Percentiles rank a stretch among this genome's conserved stretches.
Conservation (phyloP, 2,329 filamentous ascomycete genomes). For the Diaporthe vaccinii region DNA sequence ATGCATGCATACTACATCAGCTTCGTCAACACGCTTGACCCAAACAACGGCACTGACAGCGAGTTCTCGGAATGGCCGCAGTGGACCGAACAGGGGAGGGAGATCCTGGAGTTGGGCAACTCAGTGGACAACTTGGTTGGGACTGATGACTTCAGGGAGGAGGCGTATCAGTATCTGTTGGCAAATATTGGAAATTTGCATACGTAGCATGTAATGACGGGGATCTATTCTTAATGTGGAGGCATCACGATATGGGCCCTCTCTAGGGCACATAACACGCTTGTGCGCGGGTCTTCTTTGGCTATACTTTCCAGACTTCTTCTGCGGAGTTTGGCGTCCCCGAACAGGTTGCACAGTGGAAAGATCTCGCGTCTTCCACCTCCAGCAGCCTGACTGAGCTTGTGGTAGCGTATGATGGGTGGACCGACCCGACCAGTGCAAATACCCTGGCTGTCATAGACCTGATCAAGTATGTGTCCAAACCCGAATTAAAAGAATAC, state of each 20-base stretch:
- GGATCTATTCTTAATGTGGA: not conserved
- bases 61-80: conserved; percentile 27
- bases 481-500: not conserved
- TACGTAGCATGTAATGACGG: not conserved
- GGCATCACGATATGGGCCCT: not conserved
- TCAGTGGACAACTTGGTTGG: conserved; percentile 5
- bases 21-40: conserved; percentile 70
- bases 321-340: not conserved
- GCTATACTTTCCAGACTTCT: not conserved
- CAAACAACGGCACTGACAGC: conserved; percentile 59
- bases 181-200: conserved; percentile 23
- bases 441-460: not conserved
- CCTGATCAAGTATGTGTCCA: not conserved
- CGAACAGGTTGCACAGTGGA: conserved; percentile 1
- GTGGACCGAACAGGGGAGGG: conserved; percentile 16
- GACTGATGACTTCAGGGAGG: conserved; percentile 26
- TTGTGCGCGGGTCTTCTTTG: not conserved
- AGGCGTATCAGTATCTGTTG: conserved; percentile 22
- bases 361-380: not conserved
- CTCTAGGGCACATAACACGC: not conserved
- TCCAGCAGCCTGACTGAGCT: conserved; percentile 1
- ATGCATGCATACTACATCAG: conserved; percentile 58
- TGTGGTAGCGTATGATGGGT: conserved; percentile 1
- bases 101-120: conserved; percentile 26
- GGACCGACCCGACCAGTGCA: not conserved